phyloP scores from a whole-genome alignment of 1,284 basidiomycete genomes.

The Bothia castanella region DNA sequence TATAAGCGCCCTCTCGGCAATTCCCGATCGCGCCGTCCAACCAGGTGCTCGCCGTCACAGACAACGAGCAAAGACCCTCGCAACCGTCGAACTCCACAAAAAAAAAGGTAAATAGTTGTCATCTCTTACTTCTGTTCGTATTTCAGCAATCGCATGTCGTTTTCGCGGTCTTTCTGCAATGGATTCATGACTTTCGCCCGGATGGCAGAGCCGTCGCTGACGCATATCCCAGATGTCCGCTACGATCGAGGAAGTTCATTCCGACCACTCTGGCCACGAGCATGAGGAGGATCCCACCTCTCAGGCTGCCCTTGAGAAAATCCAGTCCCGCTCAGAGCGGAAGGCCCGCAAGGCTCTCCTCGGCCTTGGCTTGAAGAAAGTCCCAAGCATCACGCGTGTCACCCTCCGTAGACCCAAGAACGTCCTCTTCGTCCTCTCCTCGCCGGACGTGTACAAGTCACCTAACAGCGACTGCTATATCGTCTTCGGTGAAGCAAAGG shows the following conservation, averaged over 20 bases:
- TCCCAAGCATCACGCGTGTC: constrained; percentile 91
- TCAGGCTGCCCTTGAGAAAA: constrained; percentile 83
- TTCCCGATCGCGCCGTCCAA: constrained; percentile 15
- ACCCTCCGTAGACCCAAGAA: constrained; percentile 94
- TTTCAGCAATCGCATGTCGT: background rate
- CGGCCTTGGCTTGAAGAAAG: constrained; percentile 85
- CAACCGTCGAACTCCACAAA: constrained; percentile 2
- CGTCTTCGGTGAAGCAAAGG: constrained; percentile 97
- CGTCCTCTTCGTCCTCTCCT: constrained; percentile 89
- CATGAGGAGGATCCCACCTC: constrained; percentile 80
- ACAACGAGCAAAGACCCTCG: constrained; percentile 36
- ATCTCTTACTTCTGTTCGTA: background rate
- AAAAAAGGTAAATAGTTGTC: constrained; percentile 25
- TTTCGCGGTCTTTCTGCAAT: constrained; percentile 7
- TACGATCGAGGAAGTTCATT: constrained; percentile 73
- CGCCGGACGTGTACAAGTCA: constrained; percentile 98
- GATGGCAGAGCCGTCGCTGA: constrained; percentile 37
- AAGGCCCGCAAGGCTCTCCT: constrained; percentile 89
- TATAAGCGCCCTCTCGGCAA: constrained; percentile 31
- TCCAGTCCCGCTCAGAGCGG: constrained; percentile 88
- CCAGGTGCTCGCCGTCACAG: constrained; percentile 30
- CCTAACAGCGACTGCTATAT: constrained; percentile 97
- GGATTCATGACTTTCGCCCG: constrained; percentile 23
- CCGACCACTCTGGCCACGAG: constrained; percentile 71
- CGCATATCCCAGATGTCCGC: constrained; percentile 59